A percentile compares a stretch with the other conserved stretches of the same genome.
Evolutionary conservation across 768 basidiomycete genomes (phyloP).

Genomic region (Leucogyrophana mollusca): DNA sequence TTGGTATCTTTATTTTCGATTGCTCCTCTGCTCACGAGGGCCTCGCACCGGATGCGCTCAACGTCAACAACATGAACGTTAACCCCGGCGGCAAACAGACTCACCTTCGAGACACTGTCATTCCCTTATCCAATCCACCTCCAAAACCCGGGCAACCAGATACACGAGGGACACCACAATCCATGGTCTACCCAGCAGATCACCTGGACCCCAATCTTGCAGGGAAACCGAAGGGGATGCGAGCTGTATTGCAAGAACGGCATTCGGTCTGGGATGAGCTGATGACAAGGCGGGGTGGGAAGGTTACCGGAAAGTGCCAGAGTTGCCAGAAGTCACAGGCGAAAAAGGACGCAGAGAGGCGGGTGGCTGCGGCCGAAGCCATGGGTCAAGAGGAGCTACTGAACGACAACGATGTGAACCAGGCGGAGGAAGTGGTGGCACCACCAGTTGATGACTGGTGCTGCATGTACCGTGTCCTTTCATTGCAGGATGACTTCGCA

Average conservation of each 20-base stretch:
- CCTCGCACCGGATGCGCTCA: conserved; percentile 21
- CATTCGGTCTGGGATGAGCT: conserved; percentile 7
- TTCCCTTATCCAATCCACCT: conserved; percentile 13
- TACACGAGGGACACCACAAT: conserved; percentile 13
- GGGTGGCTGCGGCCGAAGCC: conserved; percentile 8
- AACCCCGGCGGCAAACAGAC: conserved; percentile 21
- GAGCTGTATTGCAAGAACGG: conserved; percentile 14
- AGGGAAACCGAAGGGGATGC: conserved; percentile 23
- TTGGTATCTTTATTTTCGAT: conserved; percentile 22
- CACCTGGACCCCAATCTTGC: conserved; percentile 7
- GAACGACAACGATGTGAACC: conserved; percentile 5
- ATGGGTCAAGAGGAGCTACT: conserved; percentile 10
- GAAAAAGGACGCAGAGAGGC: conserved; percentile 13
- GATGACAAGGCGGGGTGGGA: conserved; percentile 5
- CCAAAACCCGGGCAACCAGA: conserved; percentile 7
- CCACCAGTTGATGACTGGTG: conserved; percentile 8
- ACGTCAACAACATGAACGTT: conserved; percentile 26
- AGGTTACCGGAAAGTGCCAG: conserved; percentile 12
- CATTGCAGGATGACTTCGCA: conserved; percentile 16
- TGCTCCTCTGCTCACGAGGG: conserved; percentile 24
- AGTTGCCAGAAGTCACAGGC: conserved; percentile 15
- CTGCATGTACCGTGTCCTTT: conserved; percentile 19
- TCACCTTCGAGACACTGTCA: conserved; percentile 15
- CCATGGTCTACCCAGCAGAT: conserved; percentile 13
- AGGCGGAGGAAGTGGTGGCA: conserved; percentile 9